Percentiles rank a stretch among this genome's conserved stretches.
Evolutionary conservation across 2,329 filamentous ascomycete species (phyloP).

Genomic region (Xylariales sp.): DNA sequence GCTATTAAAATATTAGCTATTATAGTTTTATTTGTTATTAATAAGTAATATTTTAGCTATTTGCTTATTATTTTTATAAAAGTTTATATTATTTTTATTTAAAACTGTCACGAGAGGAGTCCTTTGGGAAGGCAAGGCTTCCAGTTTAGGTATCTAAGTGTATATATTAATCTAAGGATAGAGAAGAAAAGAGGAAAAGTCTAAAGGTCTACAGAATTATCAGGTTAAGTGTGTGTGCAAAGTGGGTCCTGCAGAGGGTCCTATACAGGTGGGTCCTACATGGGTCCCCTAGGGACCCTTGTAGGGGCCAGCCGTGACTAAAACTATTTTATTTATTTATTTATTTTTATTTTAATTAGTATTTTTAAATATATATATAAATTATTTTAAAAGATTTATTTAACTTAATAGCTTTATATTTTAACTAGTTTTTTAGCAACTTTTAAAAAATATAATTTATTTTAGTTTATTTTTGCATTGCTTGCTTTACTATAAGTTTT

Average conservation of each 20-base stretch:
- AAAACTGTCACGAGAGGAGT: too few relatives aligned
- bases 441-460: not conserved
- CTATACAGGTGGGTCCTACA: too few relatives aligned
- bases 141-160: too few relatives aligned
- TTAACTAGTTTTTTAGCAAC: not conserved
- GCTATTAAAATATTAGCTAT: not conserved
- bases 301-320: too few relatives aligned
- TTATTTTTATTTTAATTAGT: not conserved
- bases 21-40: not conserved
- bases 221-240: too few relatives aligned
- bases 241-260: too few relatives aligned
- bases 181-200: too few relatives aligned
- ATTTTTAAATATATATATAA: constrained; percentile 1
- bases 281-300: too few relatives aligned
- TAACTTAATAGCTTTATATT: too few relatives aligned
- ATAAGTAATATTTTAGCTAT: constrained; percentile 7
- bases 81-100: constrained; percentile 1
- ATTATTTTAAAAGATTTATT: constrained; percentile 1
- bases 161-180: too few relatives aligned
- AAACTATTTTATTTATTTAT: not conserved
- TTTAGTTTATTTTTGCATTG: not conserved
- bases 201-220: too few relatives aligned
- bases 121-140: too few relatives aligned
- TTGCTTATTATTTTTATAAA: not conserved
- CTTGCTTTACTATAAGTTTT: not conserved